Base-by-base conservation (phyloP, 768 basidiomycete genomes). In the Collybia mongolica region DNA sequence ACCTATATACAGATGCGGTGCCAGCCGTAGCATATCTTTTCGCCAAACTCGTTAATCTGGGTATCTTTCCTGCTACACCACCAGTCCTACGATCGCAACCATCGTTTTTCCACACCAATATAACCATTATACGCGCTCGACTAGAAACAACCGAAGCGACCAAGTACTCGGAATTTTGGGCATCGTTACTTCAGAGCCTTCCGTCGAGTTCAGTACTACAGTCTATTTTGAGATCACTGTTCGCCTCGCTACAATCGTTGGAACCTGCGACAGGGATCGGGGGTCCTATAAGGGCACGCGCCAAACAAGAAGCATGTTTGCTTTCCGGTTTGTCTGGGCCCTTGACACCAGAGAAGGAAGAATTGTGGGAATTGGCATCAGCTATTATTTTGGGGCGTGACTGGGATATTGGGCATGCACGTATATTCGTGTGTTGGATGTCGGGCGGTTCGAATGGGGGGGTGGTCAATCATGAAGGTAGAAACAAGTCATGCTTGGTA, bases 401-500 rank as follows among this genome's bases (percentile, higher is more conserved):
- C 8, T 93, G 90, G 86, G 65, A 66, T 46, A 73, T 82, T 56
- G 72, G 71, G 5, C 68, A 82, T 52, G 79, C 82, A 19, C 76
- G 86, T 26, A 72, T 87, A 24, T 83, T 89, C 50, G 76, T 84
- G 0, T 83, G 83, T 52, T 94, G 91, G 90, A 60, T 82, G 2
- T 83, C 76, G 2, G 80, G 77, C 6, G 67, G 55, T 12, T 55
- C 72, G 6, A 56, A 47, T 17, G 49, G 52, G 5, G 56, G 57
- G 1, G 37, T 62, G 11, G 60, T 70, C 14, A 54, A 72, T 57
- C 29, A 65, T 49, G 50, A 66, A 60, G 72, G 69, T 67, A 17
- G 22, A 17, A 36, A 32, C 32, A 32, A 9, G 14, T 14, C 32
- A 9, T 9, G 11, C 11, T 14, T 32, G 32, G 9, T 9, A 32